Base-by-base conservation (phyloP, 1,139 yeast species). In the Candida tetrigidarum region DNA sequence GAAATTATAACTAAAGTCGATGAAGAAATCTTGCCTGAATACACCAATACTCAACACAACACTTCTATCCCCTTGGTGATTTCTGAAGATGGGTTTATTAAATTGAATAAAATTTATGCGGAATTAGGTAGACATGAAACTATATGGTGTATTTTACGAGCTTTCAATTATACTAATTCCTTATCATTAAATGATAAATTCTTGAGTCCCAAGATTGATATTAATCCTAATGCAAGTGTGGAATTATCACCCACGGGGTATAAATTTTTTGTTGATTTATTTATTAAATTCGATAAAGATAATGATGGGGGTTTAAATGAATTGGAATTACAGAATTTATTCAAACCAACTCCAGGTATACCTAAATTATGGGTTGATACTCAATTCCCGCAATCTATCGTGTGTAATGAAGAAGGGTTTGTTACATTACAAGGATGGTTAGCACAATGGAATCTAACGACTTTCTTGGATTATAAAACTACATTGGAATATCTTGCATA, bases 401-500 rank as follows among this genome's bases (percentile, higher is more conserved):
- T 92, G 2, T 80, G 96, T 46, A 92, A 91, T 60, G 97, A 90
- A 52, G 84, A 83, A 50, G 97, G 97, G 0, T 80, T 84, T 59
- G 93, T 93, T 2, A 89, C 98, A 0, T 66, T 93, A 26, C 98
- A 93, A 67, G 99, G 99, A 2, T 93, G 99, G 99, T 67, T 93
- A 37, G 98, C 99, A 0, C 98, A 93, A 58, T 93, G 99, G 99
- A 86, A 93, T 54, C 85, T 93, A 84, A 90, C 97, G 0, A 92
- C 98, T 0, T 90, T 84, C 56, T 69, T 93, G 32, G 96, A 91
- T 56, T 84, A 87, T 60, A 82, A 78, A 56, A 85, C 91, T 1
- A 91, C 98, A 0, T 75, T 93, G 46, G 96, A 91, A 44, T 93
- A 92, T 58, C 67, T 93, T 48, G 96, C 96, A 0, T 88, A 89